Conservation (phyloP, 495 filamentous ascomycete genomes). For the Tricharina praecox region DNA sequence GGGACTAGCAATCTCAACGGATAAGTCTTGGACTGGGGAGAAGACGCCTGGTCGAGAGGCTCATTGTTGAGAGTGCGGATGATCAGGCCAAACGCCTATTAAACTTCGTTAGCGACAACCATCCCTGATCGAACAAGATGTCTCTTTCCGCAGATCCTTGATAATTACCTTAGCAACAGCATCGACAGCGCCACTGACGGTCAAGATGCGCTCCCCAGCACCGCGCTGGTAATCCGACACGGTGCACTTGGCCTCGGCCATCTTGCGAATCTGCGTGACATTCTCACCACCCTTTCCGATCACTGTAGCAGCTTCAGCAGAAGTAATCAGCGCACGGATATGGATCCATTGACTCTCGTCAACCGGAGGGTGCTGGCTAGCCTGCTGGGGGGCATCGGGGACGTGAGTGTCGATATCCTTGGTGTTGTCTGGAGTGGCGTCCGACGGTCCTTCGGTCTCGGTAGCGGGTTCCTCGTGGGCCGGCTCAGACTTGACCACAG, state of each 20-base stretch:
- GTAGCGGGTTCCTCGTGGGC: constrained; percentile 29
- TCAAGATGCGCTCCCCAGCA: constrained; percentile 90
- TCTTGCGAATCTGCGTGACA: constrained; percentile 77
- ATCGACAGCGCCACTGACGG: constrained; percentile 87
- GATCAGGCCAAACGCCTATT: constrained; percentile 87
- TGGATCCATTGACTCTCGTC: constrained; percentile 96
- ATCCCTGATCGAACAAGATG: background rate
- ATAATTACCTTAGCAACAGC: constrained; percentile 80
- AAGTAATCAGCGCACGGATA: constrained; percentile 87
- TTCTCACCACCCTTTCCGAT: constrained; percentile 99
- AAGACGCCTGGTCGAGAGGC: constrained; percentile 68
- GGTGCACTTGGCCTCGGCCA: constrained; percentile 92
- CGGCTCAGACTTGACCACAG: constrained; percentile 28
- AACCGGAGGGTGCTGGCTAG: constrained; percentile 38
- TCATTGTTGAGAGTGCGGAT: constrained; percentile 97
- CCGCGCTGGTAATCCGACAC: constrained; percentile 95
- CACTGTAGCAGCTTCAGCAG: constrained; percentile 87
- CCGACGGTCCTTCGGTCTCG: constrained; percentile 30
- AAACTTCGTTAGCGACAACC: background rate
- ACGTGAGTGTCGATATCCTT: constrained; percentile 51
- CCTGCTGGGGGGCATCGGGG: constrained; percentile 51
- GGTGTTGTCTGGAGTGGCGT: constrained; percentile 37
- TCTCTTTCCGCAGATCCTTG: too few species aligned
- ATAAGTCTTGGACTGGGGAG: constrained; percentile 87
- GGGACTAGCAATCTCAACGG: constrained; percentile 88